Base-by-base conservation (phyloP, 148 eudicot species). In the Mesembryanthemum crystallinum region DNA sequence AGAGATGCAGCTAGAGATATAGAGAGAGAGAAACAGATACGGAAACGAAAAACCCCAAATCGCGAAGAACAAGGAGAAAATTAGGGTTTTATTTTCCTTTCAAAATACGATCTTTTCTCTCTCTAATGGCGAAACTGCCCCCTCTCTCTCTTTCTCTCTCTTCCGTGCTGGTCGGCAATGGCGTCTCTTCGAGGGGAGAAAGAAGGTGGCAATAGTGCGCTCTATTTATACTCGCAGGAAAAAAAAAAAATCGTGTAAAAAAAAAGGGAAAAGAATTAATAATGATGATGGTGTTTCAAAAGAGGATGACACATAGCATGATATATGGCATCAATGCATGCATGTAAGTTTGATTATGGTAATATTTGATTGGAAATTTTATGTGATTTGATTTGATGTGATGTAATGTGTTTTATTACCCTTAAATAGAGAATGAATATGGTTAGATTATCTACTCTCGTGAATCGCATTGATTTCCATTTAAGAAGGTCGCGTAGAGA, bases 151-250 rank as follows among this genome's bases (percentile, higher is more conserved):
- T 54, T 45, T 55, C 21, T 71, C 58, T 27, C 71, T 69, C 37
- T 15, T 47, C 13, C 52, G 17, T 17, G 23, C 62, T 54, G 57
- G 62, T 52, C 72, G 47, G 21, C 72, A 80, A 80, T 80, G 78
- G 78, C 77, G 74, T 10, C 45, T 67, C 35, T 74, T 57, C 51
- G 54, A 11, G 73, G 72, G 77, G 54, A 69, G 28, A 27, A 8
- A 47, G 15, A 33, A 0, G 20, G 1, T 1, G 29, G 12, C 7
- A 1, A 9, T 35, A 30, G 30, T 30, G 29, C 1, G 7, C 17
- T 13, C 43, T 76, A 76, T 81, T 72, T 76, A 81, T 81, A 60
- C 0, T 45, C 5, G 20, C 10, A 51, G 37, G 30, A 3, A 25
- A 63, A 45, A 21, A 25, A 24, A 6, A n/a, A 17, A 51, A 74